Evolutionary conservation across 2,329 filamentous ascomycete genomes (phyloP), one percentile per base, ranked within the genome.

Genomic region (Aspergillus niger): DNA sequence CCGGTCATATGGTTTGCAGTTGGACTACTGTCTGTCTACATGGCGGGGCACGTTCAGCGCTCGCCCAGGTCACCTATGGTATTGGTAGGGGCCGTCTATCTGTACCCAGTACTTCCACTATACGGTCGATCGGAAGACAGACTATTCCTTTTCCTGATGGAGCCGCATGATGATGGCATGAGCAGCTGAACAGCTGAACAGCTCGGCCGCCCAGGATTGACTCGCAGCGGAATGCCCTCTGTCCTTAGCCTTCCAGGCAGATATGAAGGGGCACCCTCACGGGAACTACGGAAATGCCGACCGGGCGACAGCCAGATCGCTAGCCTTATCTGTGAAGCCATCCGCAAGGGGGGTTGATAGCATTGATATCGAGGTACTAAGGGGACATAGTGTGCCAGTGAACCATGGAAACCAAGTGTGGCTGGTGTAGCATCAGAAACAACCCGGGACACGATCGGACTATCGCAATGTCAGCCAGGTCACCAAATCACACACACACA

Each of bases 301-400:
- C 22, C 22, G 22, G 22, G 8, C 20, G 44, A 49, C 44, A 28
- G 44, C 24, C 44, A 28, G 44, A 49, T 49, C 44, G 44, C 44
- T 49, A 49, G 44, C 44, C 44, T 49, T 49, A 49, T 49, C 44
- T 49, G 13, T 49, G 44, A 49, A 49, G 26, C 44, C 22, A 49
- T 49, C 44, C 44, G 22, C 44, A 49, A 49, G 44, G 44, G 44
- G 44, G 13, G 17, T 10, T 47, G 39, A 43, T 43, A 43, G 17
- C 39, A 43, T 17, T 20, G 39, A 43, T 43, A 26, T 47, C 22
- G 43, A 10, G 43, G 22, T 28, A 17, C 43, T 13, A 26, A 47
- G 43, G 20, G 43, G 8, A 43, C 17, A 44, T 44, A 49, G 44
- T 26, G 44, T 49, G 26, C 44, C 24, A 11, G 44, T 24, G 44